These are phyloP conservation scores for Lavandula angustifolia DNA, from an alignment of 257 asterid species.

Conservation along the genomic window DNA sequence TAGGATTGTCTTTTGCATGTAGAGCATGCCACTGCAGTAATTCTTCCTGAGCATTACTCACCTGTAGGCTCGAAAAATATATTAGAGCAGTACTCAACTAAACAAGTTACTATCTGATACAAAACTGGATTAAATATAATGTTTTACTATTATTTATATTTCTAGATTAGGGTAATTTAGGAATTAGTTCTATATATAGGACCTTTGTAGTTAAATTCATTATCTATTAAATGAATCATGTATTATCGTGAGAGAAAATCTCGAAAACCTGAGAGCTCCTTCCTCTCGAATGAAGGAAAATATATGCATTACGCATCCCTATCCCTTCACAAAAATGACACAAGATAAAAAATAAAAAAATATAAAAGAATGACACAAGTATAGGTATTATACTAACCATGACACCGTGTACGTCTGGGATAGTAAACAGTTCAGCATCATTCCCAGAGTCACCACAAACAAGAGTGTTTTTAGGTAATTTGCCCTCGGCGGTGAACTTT, in stretches of 20 bases:
- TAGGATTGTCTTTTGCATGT: conserved; percentile 82
- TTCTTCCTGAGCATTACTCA: conserved; percentile 95
- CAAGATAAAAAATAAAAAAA: conserved; percentile 1
- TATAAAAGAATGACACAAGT: neutral
- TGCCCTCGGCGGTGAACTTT: conserved; percentile 63
- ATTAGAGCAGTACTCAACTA: conserved; percentile 13
- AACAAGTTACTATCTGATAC: conserved; percentile 6
- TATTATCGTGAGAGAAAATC: too few species aligned
- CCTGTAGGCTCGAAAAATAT: conserved; percentile 42
- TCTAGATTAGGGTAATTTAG: too few species aligned
- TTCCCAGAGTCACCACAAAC: conserved; percentile 99
- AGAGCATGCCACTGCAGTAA: conserved; percentile 91
- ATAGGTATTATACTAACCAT: conserved; percentile 64
- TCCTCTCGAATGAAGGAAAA: too few species aligned
- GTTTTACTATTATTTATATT: too few species aligned
- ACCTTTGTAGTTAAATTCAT: too few species aligned
- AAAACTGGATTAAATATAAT: too few species aligned
- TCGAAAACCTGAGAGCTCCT: too few species aligned
- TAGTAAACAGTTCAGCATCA: conserved; percentile 88
- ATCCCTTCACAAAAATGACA: conserved; percentile 23
- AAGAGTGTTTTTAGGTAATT: conserved; percentile 79
- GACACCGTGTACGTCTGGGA: conserved; percentile 91
- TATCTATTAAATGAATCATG: too few species aligned
- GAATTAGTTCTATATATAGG: too few species aligned
- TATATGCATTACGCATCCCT: too few species aligned